A percentile compares a stretch with the other conserved stretches of the same genome.
Conservation (phyloP, 176 grass and related monocot genomes). For the Triticum turgidum region DNA sequence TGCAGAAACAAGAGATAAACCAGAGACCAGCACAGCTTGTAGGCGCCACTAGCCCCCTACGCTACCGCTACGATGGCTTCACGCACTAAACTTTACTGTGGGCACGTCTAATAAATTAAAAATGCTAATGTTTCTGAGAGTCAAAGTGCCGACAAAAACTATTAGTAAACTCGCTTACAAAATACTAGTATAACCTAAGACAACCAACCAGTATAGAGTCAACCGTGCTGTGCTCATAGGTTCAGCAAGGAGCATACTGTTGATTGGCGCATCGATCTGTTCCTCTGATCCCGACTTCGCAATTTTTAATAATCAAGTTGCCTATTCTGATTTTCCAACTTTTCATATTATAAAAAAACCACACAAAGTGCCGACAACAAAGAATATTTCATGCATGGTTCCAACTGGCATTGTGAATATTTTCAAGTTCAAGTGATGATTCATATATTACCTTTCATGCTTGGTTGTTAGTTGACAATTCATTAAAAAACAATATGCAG, state of each 20-base stretch:
- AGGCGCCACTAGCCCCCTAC: too few species aligned
- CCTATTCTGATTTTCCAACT: background rate
- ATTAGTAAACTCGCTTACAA: background rate
- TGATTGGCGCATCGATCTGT: background rate
- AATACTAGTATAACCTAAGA: background rate
- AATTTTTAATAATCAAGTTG: background rate
- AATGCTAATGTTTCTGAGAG: background rate
- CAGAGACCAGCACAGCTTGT: too few species aligned
- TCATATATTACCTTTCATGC: background rate
- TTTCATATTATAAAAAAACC: background rate
- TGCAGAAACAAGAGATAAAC: too few species aligned
- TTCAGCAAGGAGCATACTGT: background rate
- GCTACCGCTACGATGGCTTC: too few species aligned
- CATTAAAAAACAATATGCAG: constrained; percentile 45
- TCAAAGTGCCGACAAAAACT: background rate
- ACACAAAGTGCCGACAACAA: background rate
- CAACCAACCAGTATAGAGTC: background rate
- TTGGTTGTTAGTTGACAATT: background rate
- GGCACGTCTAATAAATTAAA: background rate
- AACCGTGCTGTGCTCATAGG: background rate
- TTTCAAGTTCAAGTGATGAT: background rate
- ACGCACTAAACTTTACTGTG: background rate
- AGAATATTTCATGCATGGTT: background rate
- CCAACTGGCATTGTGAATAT: background rate
- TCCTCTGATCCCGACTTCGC: background rate